phyloP scores from a whole-genome alignment of 2,329 filamentous ascomycete genomes.

The Cercospora sesami region DNA sequence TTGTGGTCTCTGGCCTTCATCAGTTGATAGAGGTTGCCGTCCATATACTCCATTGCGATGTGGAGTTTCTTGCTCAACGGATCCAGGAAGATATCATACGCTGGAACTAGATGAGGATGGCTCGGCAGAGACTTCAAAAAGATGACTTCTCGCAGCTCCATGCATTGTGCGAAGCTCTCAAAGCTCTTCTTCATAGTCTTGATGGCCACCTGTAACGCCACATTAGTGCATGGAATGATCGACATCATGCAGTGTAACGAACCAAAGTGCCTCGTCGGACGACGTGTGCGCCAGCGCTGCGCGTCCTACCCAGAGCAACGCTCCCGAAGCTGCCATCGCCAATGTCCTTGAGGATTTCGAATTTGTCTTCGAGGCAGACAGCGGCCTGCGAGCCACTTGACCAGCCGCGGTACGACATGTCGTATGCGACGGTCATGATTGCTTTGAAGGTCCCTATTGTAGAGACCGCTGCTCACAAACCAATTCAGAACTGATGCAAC shows the following conservation, averaged over 20 bases:
- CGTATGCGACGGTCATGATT: conserved; percentile 73
- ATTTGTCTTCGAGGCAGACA: conserved; percentile 79
- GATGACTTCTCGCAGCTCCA: conserved; percentile 94
- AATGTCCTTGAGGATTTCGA: conserved; percentile 96
- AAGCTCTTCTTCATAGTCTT: conserved; percentile 99
- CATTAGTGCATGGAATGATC: conserved; percentile 7
- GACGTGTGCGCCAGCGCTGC: conserved; percentile 83
- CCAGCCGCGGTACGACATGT: conserved; percentile 65
- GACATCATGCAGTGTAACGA: conserved; percentile 38
- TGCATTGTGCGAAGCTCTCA: conserved; percentile 83
- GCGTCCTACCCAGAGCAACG: conserved; percentile 85
- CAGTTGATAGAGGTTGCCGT: conserved; percentile 95
- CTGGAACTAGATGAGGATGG: conserved; percentile 92
- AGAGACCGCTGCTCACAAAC: conserved; percentile 29
- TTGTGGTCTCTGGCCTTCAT: conserved; percentile 99
- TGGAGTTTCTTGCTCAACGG: conserved; percentile 94
- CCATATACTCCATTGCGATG: conserved; percentile 99
- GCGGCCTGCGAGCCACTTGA: conserved; percentile 51
- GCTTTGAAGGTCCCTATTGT: conserved; percentile 24
- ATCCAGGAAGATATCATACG: conserved; percentile 96
- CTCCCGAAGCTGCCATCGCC: conserved; percentile 98
- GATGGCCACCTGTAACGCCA: conserved; percentile 75
- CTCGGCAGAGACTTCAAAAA: conserved; percentile 86
- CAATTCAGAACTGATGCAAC: conserved; percentile 27
- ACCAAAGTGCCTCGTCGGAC: conserved; percentile 91